These are phyloP conservation scores for Hippophae tibetana DNA, from an alignment of 306 rosid species.

Conservation along the genomic window DNA sequence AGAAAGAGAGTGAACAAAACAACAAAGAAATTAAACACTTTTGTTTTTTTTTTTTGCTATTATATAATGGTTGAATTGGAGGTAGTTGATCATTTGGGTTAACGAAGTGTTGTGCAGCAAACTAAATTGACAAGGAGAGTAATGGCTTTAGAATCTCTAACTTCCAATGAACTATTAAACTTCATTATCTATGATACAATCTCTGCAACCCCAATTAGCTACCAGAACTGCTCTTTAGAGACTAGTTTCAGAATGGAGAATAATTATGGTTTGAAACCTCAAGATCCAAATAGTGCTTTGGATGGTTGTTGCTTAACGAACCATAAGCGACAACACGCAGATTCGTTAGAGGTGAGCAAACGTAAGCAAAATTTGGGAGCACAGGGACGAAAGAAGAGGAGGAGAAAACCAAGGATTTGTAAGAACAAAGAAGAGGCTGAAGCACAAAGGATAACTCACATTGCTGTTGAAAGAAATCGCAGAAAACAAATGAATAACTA, in stretches of 20 bases:
- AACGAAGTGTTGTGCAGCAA: no score
- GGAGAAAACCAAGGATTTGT: slow-evolving; percentile 60
- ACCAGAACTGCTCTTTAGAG: slow-evolving; percentile 22
- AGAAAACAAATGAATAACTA: slow-evolving; percentile 89
- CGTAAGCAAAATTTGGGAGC: slow-evolving; percentile 16
- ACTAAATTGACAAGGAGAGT: not conserved
- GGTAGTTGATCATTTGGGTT: not conserved
- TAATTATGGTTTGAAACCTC: slow-evolving; percentile 13
- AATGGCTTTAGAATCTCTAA: slow-evolving; percentile 62
- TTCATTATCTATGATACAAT: slow-evolving; percentile 73
- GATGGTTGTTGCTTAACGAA: not conserved
- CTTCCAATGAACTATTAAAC: slow-evolving; percentile 56
- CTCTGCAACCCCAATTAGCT: slow-evolving; percentile 51
- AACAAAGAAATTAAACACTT: no score
- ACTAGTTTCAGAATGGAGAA: not conserved
- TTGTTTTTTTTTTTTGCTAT: no score
- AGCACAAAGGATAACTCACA: slow-evolving; percentile 90
- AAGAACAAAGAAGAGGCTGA: slow-evolving; percentile 91
- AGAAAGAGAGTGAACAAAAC: no score
- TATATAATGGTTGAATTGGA: not conserved
- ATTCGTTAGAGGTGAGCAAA: slow-evolving; percentile 11
- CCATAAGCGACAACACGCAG: slow-evolving; percentile 18
- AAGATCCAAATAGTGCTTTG: slow-evolving; percentile 9
- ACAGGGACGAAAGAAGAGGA: slow-evolving; percentile 60
- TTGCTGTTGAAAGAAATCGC: slow-evolving; percentile 84